Conservation (phyloP, 2,329 filamentous ascomycete genomes). For the Aspergillus ochraceoroseus region DNA sequence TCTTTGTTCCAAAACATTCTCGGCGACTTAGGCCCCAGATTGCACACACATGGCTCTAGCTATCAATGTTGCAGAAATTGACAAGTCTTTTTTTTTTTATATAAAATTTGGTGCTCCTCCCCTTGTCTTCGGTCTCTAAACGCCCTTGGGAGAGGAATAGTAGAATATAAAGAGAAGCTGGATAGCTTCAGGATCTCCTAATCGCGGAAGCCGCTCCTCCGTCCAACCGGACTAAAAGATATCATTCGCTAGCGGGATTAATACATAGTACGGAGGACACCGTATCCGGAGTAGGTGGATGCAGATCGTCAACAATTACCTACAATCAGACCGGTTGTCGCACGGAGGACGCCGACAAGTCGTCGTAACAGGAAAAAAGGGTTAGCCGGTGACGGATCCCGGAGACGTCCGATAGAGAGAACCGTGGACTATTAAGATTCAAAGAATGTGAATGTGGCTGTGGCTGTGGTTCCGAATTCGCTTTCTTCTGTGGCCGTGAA, state of each 20-base stretch:
- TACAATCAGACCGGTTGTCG: too few species aligned
- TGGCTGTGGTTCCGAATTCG: slow-evolving; percentile 3
- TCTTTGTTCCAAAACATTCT: too few species aligned
- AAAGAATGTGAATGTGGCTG: too few species aligned
- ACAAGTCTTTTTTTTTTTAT: too few species aligned
- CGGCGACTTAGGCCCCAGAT: too few species aligned
- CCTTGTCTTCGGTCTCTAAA: too few species aligned
- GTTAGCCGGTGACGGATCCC: slow-evolving; percentile 21
- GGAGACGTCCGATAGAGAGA: slow-evolving; percentile 28
- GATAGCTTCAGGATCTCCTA: neutral
- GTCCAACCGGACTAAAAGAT: neutral
- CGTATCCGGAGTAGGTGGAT: neutral
- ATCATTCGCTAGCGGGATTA: neutral
- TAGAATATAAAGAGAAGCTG: neutral
- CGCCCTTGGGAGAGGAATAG: too few species aligned
- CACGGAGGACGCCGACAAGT: slow-evolving; percentile 1
- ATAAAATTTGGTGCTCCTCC: too few species aligned
- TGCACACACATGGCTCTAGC: too few species aligned
- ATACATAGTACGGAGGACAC: neutral
- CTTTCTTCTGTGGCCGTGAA: neutral
- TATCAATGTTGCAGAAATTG: too few species aligned
- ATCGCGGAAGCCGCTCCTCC: neutral
- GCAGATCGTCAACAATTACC: too few species aligned
- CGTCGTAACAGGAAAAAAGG: slow-evolving; percentile 3
- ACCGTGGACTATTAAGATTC: too few species aligned